These are phyloP conservation scores for Camellia sinensis DNA, from an alignment of 148 eudicot species.

Conservation along the genomic window DNA sequence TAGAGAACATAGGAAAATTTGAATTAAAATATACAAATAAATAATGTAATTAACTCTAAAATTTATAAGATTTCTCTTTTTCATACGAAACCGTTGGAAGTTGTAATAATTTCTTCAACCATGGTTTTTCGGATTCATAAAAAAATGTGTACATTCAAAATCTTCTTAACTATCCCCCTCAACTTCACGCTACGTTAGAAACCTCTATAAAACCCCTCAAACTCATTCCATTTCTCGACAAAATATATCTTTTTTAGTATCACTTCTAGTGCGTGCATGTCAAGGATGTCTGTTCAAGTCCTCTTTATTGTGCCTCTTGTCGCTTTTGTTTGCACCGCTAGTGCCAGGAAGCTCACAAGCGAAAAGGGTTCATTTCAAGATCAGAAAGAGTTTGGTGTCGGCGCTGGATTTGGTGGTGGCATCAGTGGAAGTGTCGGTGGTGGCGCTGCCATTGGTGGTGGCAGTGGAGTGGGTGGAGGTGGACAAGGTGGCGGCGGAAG, in stretches of 20 bases:
- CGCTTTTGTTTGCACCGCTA: conserved; percentile 17
- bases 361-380: conserved; percentile 7
- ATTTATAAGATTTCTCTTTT: too few relatives aligned
- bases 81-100: too few relatives aligned
- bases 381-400: conserved; percentile 10
- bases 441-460: conserved; percentile 8
- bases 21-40: too few relatives aligned
- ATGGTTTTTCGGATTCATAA: too few relatives aligned
- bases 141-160: background rate
- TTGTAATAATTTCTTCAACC: too few relatives aligned
- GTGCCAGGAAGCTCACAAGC: conserved; percentile 19
- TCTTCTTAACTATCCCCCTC: background rate
- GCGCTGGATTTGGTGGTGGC: background rate
- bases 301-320: conserved; percentile 21
- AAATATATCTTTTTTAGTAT: too few relatives aligned
- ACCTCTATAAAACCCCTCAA: background rate
- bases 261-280: background rate
- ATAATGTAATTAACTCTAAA: too few relatives aligned
- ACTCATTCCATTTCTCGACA: background rate
- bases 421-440: conserved; percentile 17
- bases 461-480: conserved; percentile 1
- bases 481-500: background rate
- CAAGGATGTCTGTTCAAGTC: conserved; percentile 11
- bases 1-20: too few relatives aligned
- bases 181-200: background rate